Evolutionary conservation across 2,329 filamentous ascomycete genomes (phyloP).

Genomic region (Paraphaeosphaeria sporulosa): DNA sequence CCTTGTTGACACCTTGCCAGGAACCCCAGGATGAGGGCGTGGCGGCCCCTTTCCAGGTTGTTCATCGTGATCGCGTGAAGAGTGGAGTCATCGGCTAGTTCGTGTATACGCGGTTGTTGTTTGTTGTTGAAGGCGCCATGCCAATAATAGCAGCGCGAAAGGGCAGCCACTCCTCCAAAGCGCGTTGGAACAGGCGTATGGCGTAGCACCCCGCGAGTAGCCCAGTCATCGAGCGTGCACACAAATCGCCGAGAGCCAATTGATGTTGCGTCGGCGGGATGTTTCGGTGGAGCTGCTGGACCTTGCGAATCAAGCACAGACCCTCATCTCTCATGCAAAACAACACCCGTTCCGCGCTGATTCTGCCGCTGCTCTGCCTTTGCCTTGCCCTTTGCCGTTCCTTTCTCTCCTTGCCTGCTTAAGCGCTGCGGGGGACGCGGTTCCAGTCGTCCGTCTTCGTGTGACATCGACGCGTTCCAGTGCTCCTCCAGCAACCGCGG

Average conservation of each 20-base stretch:
- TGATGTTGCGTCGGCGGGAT: conserved; percentile 18
- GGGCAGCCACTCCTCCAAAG: conserved; percentile 17
- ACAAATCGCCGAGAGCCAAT: conserved; percentile 25
- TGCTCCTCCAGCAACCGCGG: conserved; percentile 30
- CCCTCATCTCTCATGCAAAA: conserved; percentile 37
- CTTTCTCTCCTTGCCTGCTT: conserved; percentile 37
- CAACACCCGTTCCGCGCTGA: conserved; percentile 32
- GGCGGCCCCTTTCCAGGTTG: not conserved
- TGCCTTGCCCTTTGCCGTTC: conserved; percentile 32
- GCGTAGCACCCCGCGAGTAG: conserved; percentile 16
- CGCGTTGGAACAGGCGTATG: conserved; percentile 8
- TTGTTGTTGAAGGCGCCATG: conserved; percentile 6
- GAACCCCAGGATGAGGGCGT: not conserved
- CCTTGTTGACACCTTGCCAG: not conserved
- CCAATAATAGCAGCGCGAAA: conserved; percentile 18
- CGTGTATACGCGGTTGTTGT: conserved; percentile 3
- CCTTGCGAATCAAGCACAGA: conserved; percentile 17
- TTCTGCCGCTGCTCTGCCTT: conserved; percentile 26
- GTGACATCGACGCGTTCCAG: conserved; percentile 38
- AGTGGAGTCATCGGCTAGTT: not conserved
- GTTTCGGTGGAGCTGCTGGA: conserved; percentile 25
- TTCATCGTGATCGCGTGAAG: conserved; percentile 3
- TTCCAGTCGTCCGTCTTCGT: conserved; percentile 31
- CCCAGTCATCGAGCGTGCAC: conserved; percentile 20
- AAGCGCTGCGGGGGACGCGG: conserved; percentile 42